Conservation (phyloP, 257 asterid species). For the Hygrophila difformis region DNA sequence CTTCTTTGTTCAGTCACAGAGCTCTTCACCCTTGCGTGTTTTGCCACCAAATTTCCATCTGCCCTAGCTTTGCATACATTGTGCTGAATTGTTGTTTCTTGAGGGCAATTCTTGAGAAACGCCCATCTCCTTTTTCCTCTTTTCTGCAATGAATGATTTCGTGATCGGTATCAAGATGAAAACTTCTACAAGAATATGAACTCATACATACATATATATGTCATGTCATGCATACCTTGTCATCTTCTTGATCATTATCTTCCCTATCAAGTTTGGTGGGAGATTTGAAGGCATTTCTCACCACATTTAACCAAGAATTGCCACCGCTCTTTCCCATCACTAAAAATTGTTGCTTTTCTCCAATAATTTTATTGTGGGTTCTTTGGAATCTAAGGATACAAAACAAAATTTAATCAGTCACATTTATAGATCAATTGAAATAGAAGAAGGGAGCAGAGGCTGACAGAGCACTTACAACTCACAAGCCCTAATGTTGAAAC, state of each 20-base stretch:
- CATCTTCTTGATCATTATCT: conserved; percentile 35
- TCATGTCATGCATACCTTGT: conserved; percentile 39
- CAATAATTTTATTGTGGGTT: no score
- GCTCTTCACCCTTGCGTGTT: no score
- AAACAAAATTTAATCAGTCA: no score
- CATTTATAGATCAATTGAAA: background rate
- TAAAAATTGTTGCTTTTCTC: background rate
- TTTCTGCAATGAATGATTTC: conserved; percentile 33
- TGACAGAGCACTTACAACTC: conserved; percentile 16
- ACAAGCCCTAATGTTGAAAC: no score
- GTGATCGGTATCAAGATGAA: no score
- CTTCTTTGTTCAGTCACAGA: conserved; percentile 4
- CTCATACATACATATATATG: no score
- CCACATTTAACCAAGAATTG: conserved; percentile 58
- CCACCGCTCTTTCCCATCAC: conserved; percentile 57
- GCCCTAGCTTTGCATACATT: conserved; percentile 18
- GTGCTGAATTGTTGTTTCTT: conserved; percentile 59
- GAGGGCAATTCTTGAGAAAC: conserved; percentile 29
- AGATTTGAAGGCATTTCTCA: conserved; percentile 70
- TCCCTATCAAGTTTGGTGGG: conserved; percentile 38
- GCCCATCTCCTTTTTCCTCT: conserved; percentile 72
- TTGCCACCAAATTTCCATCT: conserved; percentile 11
- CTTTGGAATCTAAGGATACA: no score
- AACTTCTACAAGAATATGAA: no score
- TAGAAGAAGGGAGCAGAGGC: conserved; percentile 17